phyloP scores from a whole-genome alignment of 2,329 filamentous ascomycete genomes.

The Exophiala alcalophila region DNA sequence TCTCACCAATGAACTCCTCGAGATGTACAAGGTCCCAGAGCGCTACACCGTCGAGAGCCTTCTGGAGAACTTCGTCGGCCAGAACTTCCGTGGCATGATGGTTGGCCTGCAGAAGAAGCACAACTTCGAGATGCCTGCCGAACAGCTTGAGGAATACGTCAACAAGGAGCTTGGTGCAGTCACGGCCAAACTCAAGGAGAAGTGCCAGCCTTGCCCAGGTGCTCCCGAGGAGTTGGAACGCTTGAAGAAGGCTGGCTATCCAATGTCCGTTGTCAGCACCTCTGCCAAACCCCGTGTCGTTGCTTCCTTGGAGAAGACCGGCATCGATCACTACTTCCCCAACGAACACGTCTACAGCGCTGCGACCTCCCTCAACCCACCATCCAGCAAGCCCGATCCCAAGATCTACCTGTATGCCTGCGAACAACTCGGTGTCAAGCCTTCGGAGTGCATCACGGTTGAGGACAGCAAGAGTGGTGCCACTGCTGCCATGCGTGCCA shows the following conservation, averaged over 20 bases:
- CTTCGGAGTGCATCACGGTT: slow-evolving; percentile 72
- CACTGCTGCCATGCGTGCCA: slow-evolving; percentile 71
- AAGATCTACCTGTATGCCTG: slow-evolving; percentile 82
- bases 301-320: slow-evolving; percentile 77
- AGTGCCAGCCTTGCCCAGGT: slow-evolving; percentile 66
- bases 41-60: slow-evolving; percentile 77
- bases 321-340: slow-evolving; percentile 76
- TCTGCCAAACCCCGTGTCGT: slow-evolving; percentile 76
- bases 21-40: slow-evolving; percentile 60
- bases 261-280: slow-evolving; percentile 76
- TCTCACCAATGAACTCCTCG: slow-evolving; percentile 83
- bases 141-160: slow-evolving; percentile 75
- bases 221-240: slow-evolving; percentile 67
- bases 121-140: slow-evolving; percentile 65
- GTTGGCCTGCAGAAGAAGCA: slow-evolving; percentile 72
- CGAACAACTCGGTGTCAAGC: slow-evolving; percentile 68
- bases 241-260: slow-evolving; percentile 62
- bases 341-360: slow-evolving; percentile 75
- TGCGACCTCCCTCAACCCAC: slow-evolving; percentile 72
- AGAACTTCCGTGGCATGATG: slow-evolving; percentile 86
- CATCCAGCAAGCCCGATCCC: slow-evolving; percentile 90
- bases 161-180: slow-evolving; percentile 76
- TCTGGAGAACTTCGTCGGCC: slow-evolving; percentile 84
- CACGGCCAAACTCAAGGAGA: slow-evolving; percentile 72
- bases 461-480: slow-evolving; percentile 90